phyloP scores from a whole-genome alignment of 2,329 filamentous ascomycete genomes.

The Hymenoscyphus fraxineus region DNA sequence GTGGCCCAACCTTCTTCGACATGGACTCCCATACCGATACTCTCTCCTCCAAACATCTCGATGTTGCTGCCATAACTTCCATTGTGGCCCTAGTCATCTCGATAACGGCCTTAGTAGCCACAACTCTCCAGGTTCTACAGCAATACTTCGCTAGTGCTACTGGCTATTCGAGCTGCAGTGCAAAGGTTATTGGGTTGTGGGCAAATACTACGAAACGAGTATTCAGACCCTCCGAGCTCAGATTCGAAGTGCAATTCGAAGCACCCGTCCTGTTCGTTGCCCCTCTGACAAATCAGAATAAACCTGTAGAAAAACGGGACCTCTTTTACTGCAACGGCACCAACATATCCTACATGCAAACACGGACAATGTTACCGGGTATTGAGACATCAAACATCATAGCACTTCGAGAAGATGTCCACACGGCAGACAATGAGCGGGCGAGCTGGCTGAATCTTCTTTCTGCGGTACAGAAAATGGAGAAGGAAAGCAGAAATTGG shows the following conservation, averaged over 20 bases:
- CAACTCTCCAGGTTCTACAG: not conserved
- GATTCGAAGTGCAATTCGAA: not conserved
- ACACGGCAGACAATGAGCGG: not conserved
- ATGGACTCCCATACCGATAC: not conserved
- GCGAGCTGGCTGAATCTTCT: not conserved
- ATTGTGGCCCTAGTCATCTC: not conserved
- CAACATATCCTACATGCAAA: not conserved
- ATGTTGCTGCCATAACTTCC: not conserved
- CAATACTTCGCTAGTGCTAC: not conserved
- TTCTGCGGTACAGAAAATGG: not conserved
- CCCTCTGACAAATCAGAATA: not conserved
- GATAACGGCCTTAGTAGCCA: not conserved
- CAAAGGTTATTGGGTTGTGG: not conserved
- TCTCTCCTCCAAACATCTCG: not conserved
- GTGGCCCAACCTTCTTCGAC: not conserved
- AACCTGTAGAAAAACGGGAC: not conserved
- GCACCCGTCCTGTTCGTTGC: not conserved
- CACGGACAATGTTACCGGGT: not conserved
- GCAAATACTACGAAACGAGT: not conserved
- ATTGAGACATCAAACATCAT: not conserved
- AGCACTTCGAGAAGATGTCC: not conserved
- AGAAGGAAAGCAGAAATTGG: not conserved
- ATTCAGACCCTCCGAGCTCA: not conserved
- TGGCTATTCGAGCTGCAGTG: not conserved
- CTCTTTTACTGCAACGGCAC: not conserved